These are phyloP conservation scores for Exophiala alcalophila DNA, from an alignment of 2,329 filamentous ascomycete species.

Conservation along the genomic window DNA sequence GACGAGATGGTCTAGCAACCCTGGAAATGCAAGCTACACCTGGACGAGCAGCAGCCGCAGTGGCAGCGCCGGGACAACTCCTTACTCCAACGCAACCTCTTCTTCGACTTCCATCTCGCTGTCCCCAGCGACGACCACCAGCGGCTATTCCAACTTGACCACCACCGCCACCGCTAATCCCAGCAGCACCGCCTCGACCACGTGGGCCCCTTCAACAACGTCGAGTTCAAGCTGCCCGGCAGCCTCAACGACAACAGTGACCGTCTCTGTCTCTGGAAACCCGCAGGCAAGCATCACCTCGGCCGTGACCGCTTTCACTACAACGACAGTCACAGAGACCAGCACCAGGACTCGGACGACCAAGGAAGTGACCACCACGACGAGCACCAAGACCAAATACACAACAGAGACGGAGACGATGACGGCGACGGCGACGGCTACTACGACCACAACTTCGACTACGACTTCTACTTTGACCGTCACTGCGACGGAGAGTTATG, in stretches of 20 bases:
- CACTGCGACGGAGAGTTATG: slow-evolving; percentile 7
- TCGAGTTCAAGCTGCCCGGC: slow-evolving; percentile 5
- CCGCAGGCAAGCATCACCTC: background rate
- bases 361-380: background rate
- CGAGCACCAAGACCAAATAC: background rate
- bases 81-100: slow-evolving; percentile 3
- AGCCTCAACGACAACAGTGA: slow-evolving; percentile 2
- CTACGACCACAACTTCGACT: slow-evolving; percentile 9
- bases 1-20: background rate
- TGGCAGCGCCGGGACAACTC: background rate
- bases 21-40: slow-evolving; percentile 2
- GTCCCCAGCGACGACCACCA: background rate
- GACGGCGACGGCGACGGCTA: slow-evolving; percentile 8
- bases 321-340: background rate
- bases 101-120: slow-evolving; percentile 5
- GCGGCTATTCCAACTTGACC: slow-evolving; percentile 2
- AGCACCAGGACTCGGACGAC: slow-evolving; percentile 8
- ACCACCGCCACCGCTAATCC: slow-evolving; percentile 10
- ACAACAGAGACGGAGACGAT: slow-evolving; percentile 5
- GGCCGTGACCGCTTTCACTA: background rate
- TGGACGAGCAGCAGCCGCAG: slow-evolving; percentile 1
- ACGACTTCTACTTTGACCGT: slow-evolving; percentile 6
- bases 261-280: slow-evolving; percentile 3
- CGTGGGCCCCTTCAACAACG: slow-evolving; percentile 1
- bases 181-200: background rate